Conservation (phyloP, 1,139 yeast species). For the Blastobotrys ciferrii region DNA sequence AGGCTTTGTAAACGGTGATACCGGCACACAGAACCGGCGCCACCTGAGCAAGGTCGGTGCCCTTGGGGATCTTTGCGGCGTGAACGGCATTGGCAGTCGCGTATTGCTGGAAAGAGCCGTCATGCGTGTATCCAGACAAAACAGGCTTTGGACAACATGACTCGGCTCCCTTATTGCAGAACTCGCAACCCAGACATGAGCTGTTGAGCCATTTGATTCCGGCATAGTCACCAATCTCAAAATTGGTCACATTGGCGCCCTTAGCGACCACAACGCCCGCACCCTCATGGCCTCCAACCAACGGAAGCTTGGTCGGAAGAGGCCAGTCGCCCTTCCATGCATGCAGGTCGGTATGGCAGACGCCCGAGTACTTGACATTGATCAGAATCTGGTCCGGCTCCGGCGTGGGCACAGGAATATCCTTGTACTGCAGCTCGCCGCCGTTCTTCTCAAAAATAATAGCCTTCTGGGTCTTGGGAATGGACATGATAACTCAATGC, state of each 20-base stretch:
- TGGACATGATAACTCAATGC: constrained; percentile 26
- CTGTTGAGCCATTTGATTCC: constrained; percentile 74
- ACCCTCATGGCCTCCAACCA: constrained; percentile 86
- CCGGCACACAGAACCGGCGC: constrained; percentile 83
- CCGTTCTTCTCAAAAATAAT: constrained; percentile 67
- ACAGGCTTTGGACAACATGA: constrained; percentile 68
- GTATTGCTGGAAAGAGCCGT: constrained; percentile 82
- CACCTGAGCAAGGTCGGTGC: constrained; percentile 67
- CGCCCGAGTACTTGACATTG: constrained; percentile 65
- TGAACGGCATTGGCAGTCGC: constrained; percentile 82
- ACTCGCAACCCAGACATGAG: constrained; percentile 72
- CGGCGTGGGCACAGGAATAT: constrained; percentile 63
- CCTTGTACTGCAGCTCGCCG: constrained; percentile 61
- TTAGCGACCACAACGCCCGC: constrained; percentile 78
- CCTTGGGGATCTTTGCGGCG: constrained; percentile 73
- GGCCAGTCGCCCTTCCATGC: constrained; percentile 80
- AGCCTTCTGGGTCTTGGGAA: constrained; percentile 70
- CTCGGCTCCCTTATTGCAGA: constrained; percentile 65
- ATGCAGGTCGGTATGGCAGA: constrained; percentile 68
- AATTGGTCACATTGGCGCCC: constrained; percentile 66
- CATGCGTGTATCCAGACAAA: constrained; percentile 76
- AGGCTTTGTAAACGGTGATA: constrained; percentile 79
- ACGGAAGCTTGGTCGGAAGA: constrained; percentile 58
- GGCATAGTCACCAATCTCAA: constrained; percentile 73
- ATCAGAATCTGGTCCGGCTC: constrained; percentile 58